Percentiles rank a stretch among this genome's conserved stretches.
Evolutionary conservation across 2,329 filamentous ascomycete species (phyloP).

Genomic region (Pseudohalonectria lignicola): DNA sequence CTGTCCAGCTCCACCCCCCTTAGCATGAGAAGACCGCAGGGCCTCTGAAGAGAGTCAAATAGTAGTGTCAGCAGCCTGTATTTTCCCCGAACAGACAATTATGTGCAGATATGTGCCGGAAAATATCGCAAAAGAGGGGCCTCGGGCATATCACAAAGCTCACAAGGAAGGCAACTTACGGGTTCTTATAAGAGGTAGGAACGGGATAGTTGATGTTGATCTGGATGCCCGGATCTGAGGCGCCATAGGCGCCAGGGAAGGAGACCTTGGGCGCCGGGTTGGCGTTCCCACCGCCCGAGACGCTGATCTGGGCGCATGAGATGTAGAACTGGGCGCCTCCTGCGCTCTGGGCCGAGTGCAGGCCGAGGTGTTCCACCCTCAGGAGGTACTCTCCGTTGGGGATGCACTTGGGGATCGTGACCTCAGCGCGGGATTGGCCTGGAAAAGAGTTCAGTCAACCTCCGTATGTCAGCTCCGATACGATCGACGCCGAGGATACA

Average conservation of each 20-base stretch:
- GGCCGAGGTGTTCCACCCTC: slow-evolving; percentile 17
- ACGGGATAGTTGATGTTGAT: slow-evolving; percentile 15
- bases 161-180: too few relatives aligned
- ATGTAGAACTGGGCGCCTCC: slow-evolving; percentile 18
- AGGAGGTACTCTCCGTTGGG: slow-evolving; percentile 19
- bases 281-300: slow-evolving; percentile 13
- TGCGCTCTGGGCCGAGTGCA: slow-evolving; percentile 14
- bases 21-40: slow-evolving; percentile 2
- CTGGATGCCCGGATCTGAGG: slow-evolving; percentile 12
- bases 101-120: too few relatives aligned
- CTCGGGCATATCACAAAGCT: too few relatives aligned
- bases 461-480: too few relatives aligned
- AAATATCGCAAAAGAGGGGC: too few relatives aligned
- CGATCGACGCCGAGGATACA: too few relatives aligned
- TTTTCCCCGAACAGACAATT: too few relatives aligned
- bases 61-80: not conserved
- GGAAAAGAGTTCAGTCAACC: not conserved
- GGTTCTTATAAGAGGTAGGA: slow-evolving; percentile 12
- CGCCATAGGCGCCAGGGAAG: slow-evolving; percentile 12
- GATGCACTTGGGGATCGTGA: slow-evolving; percentile 16
- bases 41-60: not conserved
- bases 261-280: slow-evolving; percentile 7
- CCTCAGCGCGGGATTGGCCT: slow-evolving; percentile 3
- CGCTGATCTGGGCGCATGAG: slow-evolving; percentile 15
- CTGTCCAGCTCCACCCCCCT: too few relatives aligned